Percentiles rank a stretch among this genome's conserved stretches.
Evolutionary conservation across 148 eudicot genomes (phyloP).

Genomic region (Rhododendron henanense): DNA sequence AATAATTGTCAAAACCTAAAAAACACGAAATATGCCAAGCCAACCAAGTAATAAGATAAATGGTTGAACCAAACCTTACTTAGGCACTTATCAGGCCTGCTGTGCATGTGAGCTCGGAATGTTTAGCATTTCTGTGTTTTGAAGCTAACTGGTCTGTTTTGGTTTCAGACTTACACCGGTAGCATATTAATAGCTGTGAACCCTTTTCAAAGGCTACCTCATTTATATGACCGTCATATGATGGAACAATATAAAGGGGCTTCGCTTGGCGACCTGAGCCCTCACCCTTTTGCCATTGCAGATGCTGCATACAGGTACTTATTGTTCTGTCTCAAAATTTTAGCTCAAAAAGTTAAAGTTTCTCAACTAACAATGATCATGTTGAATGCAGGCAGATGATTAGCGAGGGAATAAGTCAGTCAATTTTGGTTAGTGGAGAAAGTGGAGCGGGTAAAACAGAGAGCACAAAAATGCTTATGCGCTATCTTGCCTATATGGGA

Average conservation of each 20-base stretch:
- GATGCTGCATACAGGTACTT: slow-evolving; percentile 85
- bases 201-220: slow-evolving; percentile 83
- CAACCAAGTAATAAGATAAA: not conserved
- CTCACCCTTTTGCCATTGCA: slow-evolving; percentile 97
- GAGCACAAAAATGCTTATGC: slow-evolving; percentile 73
- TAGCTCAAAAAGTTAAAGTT: not conserved
- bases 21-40: not conserved
- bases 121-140: slow-evolving; percentile 9
- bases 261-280: slow-evolving; percentile 73
- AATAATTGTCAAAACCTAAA: not conserved
- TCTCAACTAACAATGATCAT: not conserved
- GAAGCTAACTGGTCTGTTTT: slow-evolving; percentile 17
- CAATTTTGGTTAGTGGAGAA: slow-evolving; percentile 78
- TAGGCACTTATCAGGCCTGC: not conserved
- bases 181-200: slow-evolving; percentile 91
- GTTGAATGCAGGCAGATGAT: slow-evolving; percentile 54
- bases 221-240: slow-evolving; percentile 64
- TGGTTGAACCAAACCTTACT: not conserved
- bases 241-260: slow-evolving; percentile 85
- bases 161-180: slow-evolving; percentile 86
- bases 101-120: not conserved
- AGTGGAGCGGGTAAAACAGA: slow-evolving; percentile 89
- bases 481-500: slow-evolving; percentile 70
- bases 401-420: slow-evolving; percentile 59
- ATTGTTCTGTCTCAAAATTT: slow-evolving; percentile 9